Conservation (phyloP, 2,329 filamentous ascomycete species). For the Fusarium sp. region DNA sequence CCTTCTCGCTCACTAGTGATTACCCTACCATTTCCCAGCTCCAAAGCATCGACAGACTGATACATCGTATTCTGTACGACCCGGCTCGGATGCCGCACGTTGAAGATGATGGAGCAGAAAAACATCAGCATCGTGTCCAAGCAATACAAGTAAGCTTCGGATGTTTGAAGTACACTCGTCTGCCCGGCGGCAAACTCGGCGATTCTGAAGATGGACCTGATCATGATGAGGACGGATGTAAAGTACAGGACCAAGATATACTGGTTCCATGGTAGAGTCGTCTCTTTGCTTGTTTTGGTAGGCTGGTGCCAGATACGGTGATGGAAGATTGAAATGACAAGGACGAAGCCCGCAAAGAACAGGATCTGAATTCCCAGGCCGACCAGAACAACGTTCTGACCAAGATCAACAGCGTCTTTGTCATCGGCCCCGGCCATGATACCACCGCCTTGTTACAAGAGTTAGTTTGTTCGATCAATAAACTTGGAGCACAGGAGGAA, state of each 20-base stretch:
- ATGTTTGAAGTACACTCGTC: not conserved
- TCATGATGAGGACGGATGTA: not conserved
- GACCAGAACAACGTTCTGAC: not conserved
- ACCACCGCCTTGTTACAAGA: not conserved
- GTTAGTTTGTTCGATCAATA: not conserved
- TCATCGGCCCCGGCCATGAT: not conserved
- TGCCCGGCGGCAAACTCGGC: not conserved
- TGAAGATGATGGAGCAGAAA: not conserved
- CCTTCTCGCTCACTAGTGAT: too few relatives aligned
- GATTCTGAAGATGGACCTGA: not conserved
- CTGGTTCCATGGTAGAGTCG: not conserved
- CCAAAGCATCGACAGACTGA: not conserved
- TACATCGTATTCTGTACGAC: not conserved
- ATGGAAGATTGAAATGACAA: constrained; percentile 8
- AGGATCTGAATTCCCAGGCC: constrained; percentile 1
- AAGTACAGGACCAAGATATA: not conserved
- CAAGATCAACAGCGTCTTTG: not conserved
- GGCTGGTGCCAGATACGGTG: not conserved
- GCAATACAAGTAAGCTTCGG: not conserved
- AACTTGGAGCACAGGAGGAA: not conserved
- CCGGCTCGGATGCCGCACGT: not conserved
- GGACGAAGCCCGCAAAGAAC: not conserved
- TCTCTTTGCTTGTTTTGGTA: not conserved
- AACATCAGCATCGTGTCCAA: not conserved
- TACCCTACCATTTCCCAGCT: not conserved